Percentiles rank a stretch among this genome's conserved stretches.
Conservation (phyloP, 2,329 filamentous ascomycete species). For the Sclerotinia trifoliorum region DNA sequence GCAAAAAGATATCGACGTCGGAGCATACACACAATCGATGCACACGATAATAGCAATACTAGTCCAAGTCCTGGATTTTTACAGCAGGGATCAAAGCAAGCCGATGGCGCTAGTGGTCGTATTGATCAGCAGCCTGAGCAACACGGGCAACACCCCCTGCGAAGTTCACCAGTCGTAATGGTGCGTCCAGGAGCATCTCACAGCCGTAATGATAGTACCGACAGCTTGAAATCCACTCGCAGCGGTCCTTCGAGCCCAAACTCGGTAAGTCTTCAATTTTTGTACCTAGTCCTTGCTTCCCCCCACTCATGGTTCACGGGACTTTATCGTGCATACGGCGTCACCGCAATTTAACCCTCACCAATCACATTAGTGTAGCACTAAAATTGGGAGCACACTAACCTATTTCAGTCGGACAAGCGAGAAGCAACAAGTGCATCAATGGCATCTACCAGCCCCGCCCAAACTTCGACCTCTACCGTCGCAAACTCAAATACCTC, state of each 20-base stretch:
- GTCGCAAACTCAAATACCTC: conserved; percentile 25
- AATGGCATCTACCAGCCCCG: conserved; percentile 41
- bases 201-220: conserved; percentile 56
- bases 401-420: conserved; percentile 57
- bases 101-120: conserved; percentile 36
- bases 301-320: conserved; percentile 25
- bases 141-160: conserved; percentile 37
- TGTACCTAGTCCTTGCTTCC: conserved; percentile 10
- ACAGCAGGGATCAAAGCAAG: conserved; percentile 36
- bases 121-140: conserved; percentile 39
- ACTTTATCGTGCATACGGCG: conserved; percentile 28
- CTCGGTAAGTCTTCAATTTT: conserved; percentile 57
- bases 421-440: conserved; percentile 51
- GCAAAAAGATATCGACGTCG: conserved; percentile 76
- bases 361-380: conserved; percentile 34
- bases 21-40: conserved; percentile 71
- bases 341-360: conserved; percentile 36
- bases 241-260: conserved; percentile 59
- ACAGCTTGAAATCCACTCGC: conserved; percentile 60
- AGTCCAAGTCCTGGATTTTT: conserved; percentile 27
- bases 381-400: conserved; percentile 45
- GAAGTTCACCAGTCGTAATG: conserved; percentile 38
- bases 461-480: conserved; percentile 43
- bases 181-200: conserved; percentile 36
- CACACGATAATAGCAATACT: conserved; percentile 28